Base-by-base conservation (phyloP, 805 yeast genomes). In the Wickerhamiella sergipiensis region DNA sequence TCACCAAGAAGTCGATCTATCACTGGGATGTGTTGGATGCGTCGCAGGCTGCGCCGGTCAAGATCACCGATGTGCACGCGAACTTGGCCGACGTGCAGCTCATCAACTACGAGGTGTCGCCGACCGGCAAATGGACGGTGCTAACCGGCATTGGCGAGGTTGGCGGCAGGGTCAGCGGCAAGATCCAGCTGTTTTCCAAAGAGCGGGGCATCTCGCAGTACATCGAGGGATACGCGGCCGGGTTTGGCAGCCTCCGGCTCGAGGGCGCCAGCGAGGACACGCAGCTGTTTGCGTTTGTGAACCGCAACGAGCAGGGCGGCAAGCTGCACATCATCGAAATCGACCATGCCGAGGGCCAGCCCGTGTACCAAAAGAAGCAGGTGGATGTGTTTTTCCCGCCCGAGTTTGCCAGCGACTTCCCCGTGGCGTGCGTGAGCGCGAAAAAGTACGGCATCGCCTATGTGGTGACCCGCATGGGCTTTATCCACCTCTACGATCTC, bases 381-480 rank as follows among this genome's bases (percentile, higher is more conserved):
- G 92, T 85, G 47, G 97, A 90, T 61, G 81, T 92, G 55, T 92
- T 85, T 70, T 88, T 90, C 78, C 98, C 98, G 36, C 89, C 95
- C 24, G 98, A 94, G 71, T 95, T 95, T 46, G 75, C 85, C 42
- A 85, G 84, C 66, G 99, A 92, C 70, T 92, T 92, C 81, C 99
- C 99, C 54, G 88, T 92, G 58, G 78, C 95, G 49, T 78, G 89
- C 55, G 92, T 87, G 66, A 80, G 90, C 44, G 81, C 95, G 23
- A 77, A 84, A 69, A 77, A 78, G 64, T 92, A 81, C 61, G 97
- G 97, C 58, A 78, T 92, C 54, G 74, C 85, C 55, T 92, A 88
- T 68, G 75, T 92, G 58, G 76, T 92, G 65, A 92, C 98, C 54
- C 94, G 94, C 71, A 85, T 85, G 64, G 98, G 98, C 24, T 92